Conservation (phyloP, 2,329 filamentous ascomycete species). For the Geoglossum cookeanum region DNA sequence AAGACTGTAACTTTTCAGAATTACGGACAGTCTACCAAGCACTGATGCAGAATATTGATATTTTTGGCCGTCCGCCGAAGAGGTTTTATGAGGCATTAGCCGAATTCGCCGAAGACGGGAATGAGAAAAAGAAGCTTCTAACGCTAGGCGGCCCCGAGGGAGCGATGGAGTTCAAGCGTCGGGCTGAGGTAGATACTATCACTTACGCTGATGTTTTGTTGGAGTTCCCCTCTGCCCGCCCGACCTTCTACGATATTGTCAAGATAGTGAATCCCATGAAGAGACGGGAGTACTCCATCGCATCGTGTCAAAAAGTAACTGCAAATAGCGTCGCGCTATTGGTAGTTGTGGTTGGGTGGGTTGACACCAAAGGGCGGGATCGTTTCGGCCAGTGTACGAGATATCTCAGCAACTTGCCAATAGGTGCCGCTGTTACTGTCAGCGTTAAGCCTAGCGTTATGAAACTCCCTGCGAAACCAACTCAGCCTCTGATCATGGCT, state of each 20-base stretch:
- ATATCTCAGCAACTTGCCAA: slow-evolving; percentile 59
- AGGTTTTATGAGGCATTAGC: slow-evolving; percentile 89
- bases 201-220: slow-evolving; percentile 82
- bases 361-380: slow-evolving; percentile 68
- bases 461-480: slow-evolving; percentile 82
- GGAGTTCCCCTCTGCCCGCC: slow-evolving; percentile 79
- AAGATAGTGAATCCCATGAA: slow-evolving; percentile 83
- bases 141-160: slow-evolving; percentile 61
- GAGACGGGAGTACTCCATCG: slow-evolving; percentile 96
- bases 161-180: slow-evolving; percentile 77
- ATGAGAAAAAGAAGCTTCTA: slow-evolving; percentile 63
- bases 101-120: slow-evolving; percentile 65
- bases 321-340: slow-evolving; percentile 80
- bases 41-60: slow-evolving; percentile 80
- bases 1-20: slow-evolving; percentile 55
- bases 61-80: slow-evolving; percentile 93
- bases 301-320: slow-evolving; percentile 86
- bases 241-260: slow-evolving; percentile 70
- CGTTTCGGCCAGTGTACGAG: slow-evolving; percentile 86
- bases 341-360: slow-evolving; percentile 95
- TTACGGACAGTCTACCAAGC: slow-evolving; percentile 87
- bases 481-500: slow-evolving; percentile 93
- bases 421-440: slow-evolving; percentile 66
- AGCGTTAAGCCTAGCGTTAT: slow-evolving; percentile 97
- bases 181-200: slow-evolving; percentile 74